Base-by-base conservation (phyloP, 2,329 filamentous ascomycete species). In the Curvularia eragrostidis region DNA sequence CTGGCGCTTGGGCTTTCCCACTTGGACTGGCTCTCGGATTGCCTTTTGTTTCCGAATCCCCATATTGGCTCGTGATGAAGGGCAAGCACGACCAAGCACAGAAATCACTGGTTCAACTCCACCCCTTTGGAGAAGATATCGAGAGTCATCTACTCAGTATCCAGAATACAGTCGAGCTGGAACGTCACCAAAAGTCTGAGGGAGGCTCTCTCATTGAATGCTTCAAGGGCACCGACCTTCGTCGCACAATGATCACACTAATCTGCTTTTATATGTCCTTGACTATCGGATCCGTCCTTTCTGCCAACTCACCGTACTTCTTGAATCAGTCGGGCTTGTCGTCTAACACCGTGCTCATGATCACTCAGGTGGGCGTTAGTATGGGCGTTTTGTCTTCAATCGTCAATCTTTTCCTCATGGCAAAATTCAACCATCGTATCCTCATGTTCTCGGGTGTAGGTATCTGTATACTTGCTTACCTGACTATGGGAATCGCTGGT, bases 31-130 rank as follows among this genome's bases (percentile, higher is more conserved):
- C 32, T 6, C 19, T 57, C 15, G 30, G 26, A 7, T 48, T 57
- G 15, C 19, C 34, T 10, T 18, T 54, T 34, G 51, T 61, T 51
- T 49, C 58, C 5, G 58, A 61, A n/a, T 61, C 54, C 1, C 58
- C 58, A 12, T 57, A 32, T 1, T 61, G 51, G 32, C 36, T 61
- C 2, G 30, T 61, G 23, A 49, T 52, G 48, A 54, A 52, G 19
- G 47, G 50, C 50, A 61, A 57, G 7, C 39, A 51, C 10, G 51
- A 18, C 9, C 44, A 46, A 18, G 58, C 58, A 2, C 49, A 47
- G 23, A 57, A 44, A n/a, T 47, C 50, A 1, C n/a, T 57, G 21
- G 13, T 41, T 19, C 49, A 54, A 3, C 58, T 61, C 3, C 49
- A 52, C 15, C 13, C 23, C 7, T 3, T 23, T 18, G 24, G 23